These are phyloP conservation scores for Taiozyma sp. DNA, from an alignment of 1,139 yeast species.

Conservation along the genomic window DNA sequence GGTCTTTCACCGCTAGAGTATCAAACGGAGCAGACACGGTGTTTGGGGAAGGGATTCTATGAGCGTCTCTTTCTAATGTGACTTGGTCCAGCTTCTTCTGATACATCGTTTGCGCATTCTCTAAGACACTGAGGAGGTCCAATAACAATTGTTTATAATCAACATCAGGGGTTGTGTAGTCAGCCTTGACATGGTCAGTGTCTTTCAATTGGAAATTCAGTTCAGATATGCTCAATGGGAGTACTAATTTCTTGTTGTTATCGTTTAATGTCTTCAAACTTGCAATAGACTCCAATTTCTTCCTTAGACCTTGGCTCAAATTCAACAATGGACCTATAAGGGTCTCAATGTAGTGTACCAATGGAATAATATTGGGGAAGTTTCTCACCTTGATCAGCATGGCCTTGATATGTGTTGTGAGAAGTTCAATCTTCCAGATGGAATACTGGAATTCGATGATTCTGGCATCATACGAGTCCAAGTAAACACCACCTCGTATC, in stretches of 20 bases:
- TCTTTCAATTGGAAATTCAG: slow-evolving; percentile 31
- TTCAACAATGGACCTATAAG: slow-evolving; percentile 44
- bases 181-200: neutral
- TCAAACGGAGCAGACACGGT: slow-evolving; percentile 26
- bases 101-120: slow-evolving; percentile 43
- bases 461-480: slow-evolving; percentile 25
- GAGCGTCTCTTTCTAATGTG: slow-evolving; percentile 31
- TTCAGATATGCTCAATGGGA: slow-evolving; percentile 23
- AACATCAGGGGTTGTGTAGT: slow-evolving; percentile 1
- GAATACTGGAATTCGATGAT: slow-evolving; percentile 22
- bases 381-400: slow-evolving; percentile 21
- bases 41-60: slow-evolving; percentile 25
- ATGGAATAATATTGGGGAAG: slow-evolving; percentile 16
- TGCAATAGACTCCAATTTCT: slow-evolving; percentile 39
- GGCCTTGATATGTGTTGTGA: slow-evolving; percentile 21
- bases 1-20: slow-evolving; percentile 27
- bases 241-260: slow-evolving; percentile 7
- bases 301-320: slow-evolving; percentile 43
- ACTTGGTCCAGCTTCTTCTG: slow-evolving; percentile 42
- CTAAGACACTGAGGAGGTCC: slow-evolving; percentile 12
- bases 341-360: slow-evolving; percentile 28
- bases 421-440: slow-evolving; percentile 24
- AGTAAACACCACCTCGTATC: slow-evolving; percentile 10
- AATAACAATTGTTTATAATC: slow-evolving; percentile 10
- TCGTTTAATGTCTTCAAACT: slow-evolving; percentile 31